Percentiles rank a stretch among this genome's conserved stretches.
phyloP scores from a whole-genome alignment of 2,329 filamentous ascomycete genomes.

The Pseudogymnoascus sp. region DNA sequence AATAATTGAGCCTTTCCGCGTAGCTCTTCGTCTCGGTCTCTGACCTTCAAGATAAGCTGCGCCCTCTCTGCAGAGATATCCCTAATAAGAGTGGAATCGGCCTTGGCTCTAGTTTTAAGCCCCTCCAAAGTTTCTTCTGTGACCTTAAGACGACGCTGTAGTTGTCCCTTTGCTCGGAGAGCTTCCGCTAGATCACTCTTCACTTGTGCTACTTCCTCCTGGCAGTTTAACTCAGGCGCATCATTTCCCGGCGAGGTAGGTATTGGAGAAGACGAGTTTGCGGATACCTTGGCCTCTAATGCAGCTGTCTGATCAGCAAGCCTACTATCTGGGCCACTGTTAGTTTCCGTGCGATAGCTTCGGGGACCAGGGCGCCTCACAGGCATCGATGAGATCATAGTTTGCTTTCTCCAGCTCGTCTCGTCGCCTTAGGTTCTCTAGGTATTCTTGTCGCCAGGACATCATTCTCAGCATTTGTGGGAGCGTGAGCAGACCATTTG shows the following conservation, averaged over 20 bases:
- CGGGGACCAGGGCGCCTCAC: slow-evolving; percentile 42
- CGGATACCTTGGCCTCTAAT: slow-evolving; percentile 51
- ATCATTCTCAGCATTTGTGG: slow-evolving; percentile 19
- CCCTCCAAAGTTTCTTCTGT: slow-evolving; percentile 58
- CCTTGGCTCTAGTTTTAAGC: slow-evolving; percentile 51
- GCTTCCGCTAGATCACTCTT: slow-evolving; percentile 69
- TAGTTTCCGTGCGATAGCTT: slow-evolving; percentile 9
- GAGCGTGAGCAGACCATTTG: neutral
- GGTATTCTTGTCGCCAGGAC: slow-evolving; percentile 72
- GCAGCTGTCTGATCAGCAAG: slow-evolving; percentile 61
- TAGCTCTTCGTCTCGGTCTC: slow-evolving; percentile 80
- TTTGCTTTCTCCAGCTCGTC: slow-evolving; percentile 62
- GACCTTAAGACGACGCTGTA: slow-evolving; percentile 56
- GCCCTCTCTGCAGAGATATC: slow-evolving; percentile 57
- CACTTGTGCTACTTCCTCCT: slow-evolving; percentile 40
- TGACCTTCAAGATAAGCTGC: slow-evolving; percentile 57
- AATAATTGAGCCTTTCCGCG: slow-evolving; percentile 76
- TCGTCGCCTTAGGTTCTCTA: slow-evolving; percentile 63
- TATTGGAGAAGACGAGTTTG: slow-evolving; percentile 24
- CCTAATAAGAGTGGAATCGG: slow-evolving; percentile 55
- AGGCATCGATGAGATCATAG: slow-evolving; percentile 67
- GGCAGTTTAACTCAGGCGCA: slow-evolving; percentile 22
- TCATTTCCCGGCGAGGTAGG: slow-evolving; percentile 23
- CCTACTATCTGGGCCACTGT: slow-evolving; percentile 46
- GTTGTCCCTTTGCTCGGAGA: slow-evolving; percentile 63